phyloP scores from a whole-genome alignment of 306 rosid genomes.

The Adenanthera pavonina region DNA sequence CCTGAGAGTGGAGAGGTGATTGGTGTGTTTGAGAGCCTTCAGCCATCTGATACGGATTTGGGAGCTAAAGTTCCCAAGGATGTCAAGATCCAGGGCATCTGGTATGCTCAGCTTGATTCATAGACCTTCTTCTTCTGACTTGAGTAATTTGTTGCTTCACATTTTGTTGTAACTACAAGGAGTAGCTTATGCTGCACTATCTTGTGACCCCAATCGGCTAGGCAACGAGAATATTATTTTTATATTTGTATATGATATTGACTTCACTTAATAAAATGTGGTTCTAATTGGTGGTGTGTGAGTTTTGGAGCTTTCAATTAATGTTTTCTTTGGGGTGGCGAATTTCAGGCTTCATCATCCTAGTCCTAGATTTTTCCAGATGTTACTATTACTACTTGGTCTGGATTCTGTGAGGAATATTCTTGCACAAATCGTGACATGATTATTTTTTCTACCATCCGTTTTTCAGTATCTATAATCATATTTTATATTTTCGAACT shows the following conservation, averaged over 20 bases:
- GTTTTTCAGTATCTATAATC: no score
- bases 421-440: no score
- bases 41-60: conserved; percentile 89
- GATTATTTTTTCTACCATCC: no score
- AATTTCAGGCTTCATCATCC: no score
- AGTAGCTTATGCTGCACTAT: conserved; percentile 38
- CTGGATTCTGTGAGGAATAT: no score
- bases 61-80: conserved; percentile 96
- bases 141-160: background rate
- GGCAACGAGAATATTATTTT: conserved; percentile 34
- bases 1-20: conserved; percentile 92
- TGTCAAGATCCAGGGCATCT: conserved; percentile 88
- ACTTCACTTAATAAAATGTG: conserved; percentile 34
- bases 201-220: conserved; percentile 40
- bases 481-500: no score
- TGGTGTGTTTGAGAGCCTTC: conserved; percentile 76
- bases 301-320: no score
- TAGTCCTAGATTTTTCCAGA: no score
- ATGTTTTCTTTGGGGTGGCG: no score
- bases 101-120: conserved; percentile 97
- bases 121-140: conserved; percentile 38
- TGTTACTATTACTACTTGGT: no score
- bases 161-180: conserved; percentile 53
- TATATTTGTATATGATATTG: conserved; percentile 51
- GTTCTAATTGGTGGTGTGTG: background rate